Conservation (phyloP, 305 asterid genomes). For the Fraxinus angustifolia region DNA sequence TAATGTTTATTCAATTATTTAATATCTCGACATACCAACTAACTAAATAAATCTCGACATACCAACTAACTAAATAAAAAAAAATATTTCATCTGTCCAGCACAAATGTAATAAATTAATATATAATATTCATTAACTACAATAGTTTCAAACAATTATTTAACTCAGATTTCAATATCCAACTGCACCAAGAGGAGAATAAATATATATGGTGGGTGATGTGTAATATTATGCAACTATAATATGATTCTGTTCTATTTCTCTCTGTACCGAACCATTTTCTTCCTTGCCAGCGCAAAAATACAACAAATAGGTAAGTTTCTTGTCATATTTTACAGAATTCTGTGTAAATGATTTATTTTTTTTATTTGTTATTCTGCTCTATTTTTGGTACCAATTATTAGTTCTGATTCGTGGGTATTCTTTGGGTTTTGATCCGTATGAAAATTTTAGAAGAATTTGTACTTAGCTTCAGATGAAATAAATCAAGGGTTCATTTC, state of each 20-base stretch:
- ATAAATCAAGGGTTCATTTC: not conserved
- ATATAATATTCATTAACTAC: not conserved
- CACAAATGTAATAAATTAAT: not conserved
- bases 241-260: not conserved
- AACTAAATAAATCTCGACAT: not conserved
- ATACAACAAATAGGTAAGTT: constrained; percentile 5
- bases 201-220: not conserved
- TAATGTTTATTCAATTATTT: not conserved
- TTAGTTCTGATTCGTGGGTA: constrained; percentile 8
- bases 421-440: not conserved
- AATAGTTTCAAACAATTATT: not conserved
- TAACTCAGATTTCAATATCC: not conserved
- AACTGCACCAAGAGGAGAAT: not conserved
- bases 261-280: not conserved
- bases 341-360: not conserved
- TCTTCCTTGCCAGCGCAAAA: not conserved
- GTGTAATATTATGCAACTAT: not conserved
- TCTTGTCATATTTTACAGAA: not conserved
- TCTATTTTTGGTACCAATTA: not conserved
- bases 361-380: not conserved
- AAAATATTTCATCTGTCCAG: not conserved
- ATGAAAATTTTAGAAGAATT: not conserved
- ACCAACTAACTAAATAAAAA: not conserved
- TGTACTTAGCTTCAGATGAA: constrained; percentile 10
- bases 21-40: not conserved